Conservation (phyloP, 768 basidiomycete species). For the Aureoboletus auriporus region DNA sequence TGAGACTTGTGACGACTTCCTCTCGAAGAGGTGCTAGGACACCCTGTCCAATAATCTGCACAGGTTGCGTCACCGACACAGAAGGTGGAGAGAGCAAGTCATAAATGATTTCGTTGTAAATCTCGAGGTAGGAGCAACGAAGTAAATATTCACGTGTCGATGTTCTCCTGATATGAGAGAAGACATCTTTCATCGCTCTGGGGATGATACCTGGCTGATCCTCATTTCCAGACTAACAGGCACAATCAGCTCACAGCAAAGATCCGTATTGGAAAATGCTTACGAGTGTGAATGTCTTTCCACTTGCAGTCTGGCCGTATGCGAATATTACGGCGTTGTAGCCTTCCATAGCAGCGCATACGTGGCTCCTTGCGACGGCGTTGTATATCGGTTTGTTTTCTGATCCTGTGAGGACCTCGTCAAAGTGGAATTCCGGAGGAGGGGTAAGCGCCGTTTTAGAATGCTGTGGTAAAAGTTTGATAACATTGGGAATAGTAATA, state of each 20-base stretch:
- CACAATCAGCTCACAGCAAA: constrained; percentile 32
- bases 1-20: constrained; percentile 90
- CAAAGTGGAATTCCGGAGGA: constrained; percentile 59
- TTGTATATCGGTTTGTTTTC: constrained; percentile 79
- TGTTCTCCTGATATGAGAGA: constrained; percentile 74
- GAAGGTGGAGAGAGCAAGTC: constrained; percentile 79
- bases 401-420: constrained; percentile 73
- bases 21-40: constrained; percentile 77
- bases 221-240: constrained; percentile 60
- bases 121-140: constrained; percentile 93
- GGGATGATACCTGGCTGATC: constrained; percentile 93
- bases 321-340: constrained; percentile 97
- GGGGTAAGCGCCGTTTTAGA: constrained; percentile 41
- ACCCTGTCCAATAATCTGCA: constrained; percentile 71
- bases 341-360: constrained; percentile 92
- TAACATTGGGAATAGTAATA: constrained; percentile 38
- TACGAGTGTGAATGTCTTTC: constrained; percentile 69
- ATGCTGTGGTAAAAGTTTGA: constrained; percentile 59
- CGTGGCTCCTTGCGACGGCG: constrained; percentile 72
- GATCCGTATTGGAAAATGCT: constrained; percentile 3
- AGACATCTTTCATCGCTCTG: constrained; percentile 88
- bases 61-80: constrained; percentile 48
- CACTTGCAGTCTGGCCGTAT: constrained; percentile 83
- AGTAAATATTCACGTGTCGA: constrained; percentile 87
- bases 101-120: constrained; percentile 90